These are phyloP conservation scores for Spathaspora hagerdaliae DNA, from an alignment of 805 yeast genomes.

Conservation along the genomic window DNA sequence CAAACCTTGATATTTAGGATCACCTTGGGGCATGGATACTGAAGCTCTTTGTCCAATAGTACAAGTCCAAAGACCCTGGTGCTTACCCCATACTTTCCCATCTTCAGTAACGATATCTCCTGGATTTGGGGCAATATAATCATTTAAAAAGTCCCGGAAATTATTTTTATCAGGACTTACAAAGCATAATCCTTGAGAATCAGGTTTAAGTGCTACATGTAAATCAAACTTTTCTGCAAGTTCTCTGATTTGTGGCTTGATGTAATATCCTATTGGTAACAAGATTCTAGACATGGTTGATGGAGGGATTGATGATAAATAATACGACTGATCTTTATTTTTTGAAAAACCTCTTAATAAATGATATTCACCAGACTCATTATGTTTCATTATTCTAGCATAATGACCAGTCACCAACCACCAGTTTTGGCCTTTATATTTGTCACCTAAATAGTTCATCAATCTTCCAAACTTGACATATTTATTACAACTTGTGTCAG, in stretches of 20 bases:
- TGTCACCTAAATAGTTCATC: constrained; percentile 47
- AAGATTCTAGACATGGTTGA: constrained; percentile 45
- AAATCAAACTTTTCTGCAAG: constrained; percentile 53
- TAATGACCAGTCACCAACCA: constrained; percentile 93
- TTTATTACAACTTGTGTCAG: constrained; percentile 85
- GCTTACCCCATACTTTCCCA: constrained; percentile 75
- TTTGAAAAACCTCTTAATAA: constrained; percentile 55
- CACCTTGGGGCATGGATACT: constrained; percentile 84
- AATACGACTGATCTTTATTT: constrained; percentile 87
- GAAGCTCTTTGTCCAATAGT: constrained; percentile 88
- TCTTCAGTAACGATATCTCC: constrained; percentile 78
- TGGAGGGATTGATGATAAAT: constrained; percentile 64
- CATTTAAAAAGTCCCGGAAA: constrained; percentile 68
- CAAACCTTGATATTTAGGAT: constrained; percentile 65
- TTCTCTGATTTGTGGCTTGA: constrained; percentile 70
- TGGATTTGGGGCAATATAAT: constrained; percentile 66
- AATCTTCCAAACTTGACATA: constrained; percentile 84
- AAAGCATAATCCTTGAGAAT: constrained; percentile 93
- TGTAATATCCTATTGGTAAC: constrained; percentile 77
- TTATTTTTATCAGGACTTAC: constrained; percentile 61
- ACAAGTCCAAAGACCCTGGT: constrained; percentile 89
- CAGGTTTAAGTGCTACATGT: constrained; percentile 74
- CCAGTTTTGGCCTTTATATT: constrained; percentile 42
- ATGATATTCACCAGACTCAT: constrained; percentile 30
- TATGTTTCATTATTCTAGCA: constrained; percentile 46